Percentiles rank a stretch among this genome's conserved stretches.
These are phyloP conservation scores for Lasiosphaeria miniovina DNA, from an alignment of 495 filamentous ascomycete species.

Conservation along the genomic window DNA sequence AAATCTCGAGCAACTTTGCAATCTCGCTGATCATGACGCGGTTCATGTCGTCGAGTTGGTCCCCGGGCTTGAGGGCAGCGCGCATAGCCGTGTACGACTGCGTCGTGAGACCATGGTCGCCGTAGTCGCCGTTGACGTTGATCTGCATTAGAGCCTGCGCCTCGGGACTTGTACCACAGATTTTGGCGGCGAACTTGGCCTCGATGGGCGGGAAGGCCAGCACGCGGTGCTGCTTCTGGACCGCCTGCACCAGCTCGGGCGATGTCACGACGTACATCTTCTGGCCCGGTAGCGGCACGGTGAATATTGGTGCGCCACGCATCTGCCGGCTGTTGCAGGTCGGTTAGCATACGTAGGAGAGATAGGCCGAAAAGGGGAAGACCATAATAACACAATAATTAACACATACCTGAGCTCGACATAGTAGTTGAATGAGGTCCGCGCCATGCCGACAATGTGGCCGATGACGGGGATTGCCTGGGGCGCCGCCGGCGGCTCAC, in stretches of 20 bases:
- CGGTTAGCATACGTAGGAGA: not conserved
- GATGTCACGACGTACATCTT: slow-evolving; percentile 39
- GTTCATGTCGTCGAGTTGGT: slow-evolving; percentile 37
- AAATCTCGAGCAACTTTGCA: slow-evolving; percentile 8
- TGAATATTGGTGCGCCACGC: slow-evolving; percentile 31
- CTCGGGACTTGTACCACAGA: slow-evolving; percentile 30
- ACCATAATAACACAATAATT: too few relatives aligned
- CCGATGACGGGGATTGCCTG: slow-evolving; percentile 28
- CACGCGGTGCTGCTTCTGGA: slow-evolving; percentile 31
- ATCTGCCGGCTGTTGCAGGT: slow-evolving; percentile 13
- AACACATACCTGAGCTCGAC: slow-evolving; percentile 15
- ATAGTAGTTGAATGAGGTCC: slow-evolving; percentile 22
- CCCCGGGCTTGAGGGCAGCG: slow-evolving; percentile 30
- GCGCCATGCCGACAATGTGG: slow-evolving; percentile 30
- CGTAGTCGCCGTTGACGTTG: slow-evolving; percentile 11
- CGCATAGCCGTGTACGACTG: slow-evolving; percentile 31
- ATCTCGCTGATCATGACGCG: slow-evolving; percentile 32
- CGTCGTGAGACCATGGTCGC: slow-evolving; percentile 33
- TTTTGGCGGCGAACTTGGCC: slow-evolving; percentile 31
- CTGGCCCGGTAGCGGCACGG: slow-evolving; percentile 30
- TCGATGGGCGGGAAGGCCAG: slow-evolving; percentile 41
- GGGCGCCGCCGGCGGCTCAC: slow-evolving; percentile 29
- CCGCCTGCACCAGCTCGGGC: slow-evolving; percentile 32
- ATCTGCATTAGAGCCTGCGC: slow-evolving; percentile 11
- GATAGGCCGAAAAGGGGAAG: not conserved